Base-by-base conservation (phyloP, 192 early-diverging fungal genomes). In the Coemansia sp. region DNA sequence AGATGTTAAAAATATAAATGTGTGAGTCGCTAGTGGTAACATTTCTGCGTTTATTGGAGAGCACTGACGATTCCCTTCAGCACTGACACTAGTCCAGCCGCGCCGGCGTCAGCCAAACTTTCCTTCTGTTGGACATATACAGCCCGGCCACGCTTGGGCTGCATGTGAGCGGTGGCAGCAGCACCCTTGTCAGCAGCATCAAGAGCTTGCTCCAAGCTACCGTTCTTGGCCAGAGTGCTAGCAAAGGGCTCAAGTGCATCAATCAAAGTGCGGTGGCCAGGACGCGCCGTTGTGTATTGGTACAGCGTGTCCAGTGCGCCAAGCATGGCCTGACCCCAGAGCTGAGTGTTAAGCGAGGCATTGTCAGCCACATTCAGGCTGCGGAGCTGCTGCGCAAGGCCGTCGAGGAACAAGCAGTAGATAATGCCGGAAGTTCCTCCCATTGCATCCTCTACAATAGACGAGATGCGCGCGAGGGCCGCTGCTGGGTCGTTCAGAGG, bases 401-500 rank as follows among this genome's bases (percentile, higher is more conserved):
- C 89, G 65, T 89, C 89, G 15, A 92, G 75, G 80, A 91, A 90
- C 37, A 88, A 80, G 71, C 93, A 94, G 75, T 92, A 91, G 58
- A 95, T 84, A 39, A 88, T 90, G 17, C 91, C 92, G 0, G 87
- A 88, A 2, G 90, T 93, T 14, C 93, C 93, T 2, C 93, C 93
- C 89, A 92, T 94, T 5, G 83, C 75, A 19, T 85, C 83, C 59
- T 94, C 93, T 19, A 94, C 77, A 23, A 91, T 71, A 19, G 84
- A 82, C 31, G 89, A 90, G 10, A 94, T 85, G 17, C 68, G 70
- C 14, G 77, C 83, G 58, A 92, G 60, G 0, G 90, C 85, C 2
- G 78, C 75, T 5, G 88, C 75, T 25, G 86, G 79, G 45, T 89
- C 78, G 37, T 86, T 84, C 17, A 87, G 75, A 15, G 80, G 80